These are phyloP conservation scores for Penicillium macrosclerotiorum DNA, from an alignment of 495 filamentous ascomycete species.

Conservation along the genomic window DNA sequence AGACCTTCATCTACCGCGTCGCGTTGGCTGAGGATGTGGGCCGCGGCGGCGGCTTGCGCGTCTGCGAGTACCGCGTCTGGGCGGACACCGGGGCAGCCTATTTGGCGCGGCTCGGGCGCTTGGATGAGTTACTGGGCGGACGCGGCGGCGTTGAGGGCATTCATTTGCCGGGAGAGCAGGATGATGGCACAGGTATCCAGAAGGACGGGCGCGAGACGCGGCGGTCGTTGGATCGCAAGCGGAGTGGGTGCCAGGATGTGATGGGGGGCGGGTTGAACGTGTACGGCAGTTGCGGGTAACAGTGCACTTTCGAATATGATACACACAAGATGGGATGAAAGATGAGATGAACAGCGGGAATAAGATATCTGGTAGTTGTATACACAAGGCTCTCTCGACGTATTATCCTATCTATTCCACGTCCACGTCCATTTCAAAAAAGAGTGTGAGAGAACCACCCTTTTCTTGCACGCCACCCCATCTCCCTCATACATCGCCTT, in stretches of 20 bases:
- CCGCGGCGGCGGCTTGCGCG: slow-evolving; percentile 26
- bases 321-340: no score
- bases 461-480: no score
- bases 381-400: background rate
- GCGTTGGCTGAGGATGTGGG: slow-evolving; percentile 35
- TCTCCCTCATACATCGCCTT: no score
- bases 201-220: background rate
- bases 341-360: background rate
- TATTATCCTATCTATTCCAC: no score
- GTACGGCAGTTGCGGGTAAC: slow-evolving; percentile 25
- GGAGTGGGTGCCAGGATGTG: slow-evolving; percentile 15
- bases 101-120: slow-evolving; percentile 50
- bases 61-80: slow-evolving; percentile 58
- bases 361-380: background rate
- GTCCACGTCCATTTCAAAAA: no score
- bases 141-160: slow-evolving; percentile 3
- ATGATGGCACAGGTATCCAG: no score
- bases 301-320: background rate
- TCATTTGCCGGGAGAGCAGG: background rate
- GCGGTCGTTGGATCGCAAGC: slow-evolving; percentile 1
- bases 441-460: no score
- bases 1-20: slow-evolving; percentile 57
- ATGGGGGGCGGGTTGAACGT: slow-evolving; percentile 19
- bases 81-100: slow-evolving; percentile 64
- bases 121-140: slow-evolving; percentile 21